phyloP scores from a whole-genome alignment of 176 grass and related monocot genomes.

The Thinopyrum elongatum region DNA sequence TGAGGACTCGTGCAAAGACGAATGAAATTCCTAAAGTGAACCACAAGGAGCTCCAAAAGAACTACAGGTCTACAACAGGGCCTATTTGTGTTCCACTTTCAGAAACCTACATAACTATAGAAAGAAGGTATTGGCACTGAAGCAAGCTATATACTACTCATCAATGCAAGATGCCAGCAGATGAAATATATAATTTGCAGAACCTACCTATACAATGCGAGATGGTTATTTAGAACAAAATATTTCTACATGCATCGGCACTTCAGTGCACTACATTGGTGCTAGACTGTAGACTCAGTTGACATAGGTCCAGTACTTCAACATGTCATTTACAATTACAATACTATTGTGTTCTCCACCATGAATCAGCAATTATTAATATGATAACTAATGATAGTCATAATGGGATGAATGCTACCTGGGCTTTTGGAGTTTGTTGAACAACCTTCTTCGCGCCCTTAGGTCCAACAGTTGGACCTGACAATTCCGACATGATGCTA shows the following conservation, averaged over 20 bases:
- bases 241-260: neutral
- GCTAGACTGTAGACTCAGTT: too few relatives aligned
- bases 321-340: neutral
- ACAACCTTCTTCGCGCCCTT: slow-evolving; percentile 79
- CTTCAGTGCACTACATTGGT: neutral
- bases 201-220: neutral
- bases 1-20: neutral
- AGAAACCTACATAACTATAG: neutral
- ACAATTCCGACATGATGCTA: slow-evolving; percentile 77
- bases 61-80: neutral
- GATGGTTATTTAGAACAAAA: neutral
- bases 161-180: neutral
- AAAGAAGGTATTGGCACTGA: neutral
- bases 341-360: neutral
- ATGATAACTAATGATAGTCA: neutral
- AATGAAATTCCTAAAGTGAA: neutral
- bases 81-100: neutral
- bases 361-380: neutral
- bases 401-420: slow-evolving; percentile 52
- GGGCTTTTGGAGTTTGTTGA: slow-evolving; percentile 74
- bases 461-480: slow-evolving; percentile 47
- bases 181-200: neutral
- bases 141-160: neutral
- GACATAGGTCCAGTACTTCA: neutral
- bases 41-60: neutral